Evolutionary conservation across 1,139 yeast genomes (phyloP), one percentile per base, ranked within the genome.

Genomic region (Kodamaea derodonti): DNA sequence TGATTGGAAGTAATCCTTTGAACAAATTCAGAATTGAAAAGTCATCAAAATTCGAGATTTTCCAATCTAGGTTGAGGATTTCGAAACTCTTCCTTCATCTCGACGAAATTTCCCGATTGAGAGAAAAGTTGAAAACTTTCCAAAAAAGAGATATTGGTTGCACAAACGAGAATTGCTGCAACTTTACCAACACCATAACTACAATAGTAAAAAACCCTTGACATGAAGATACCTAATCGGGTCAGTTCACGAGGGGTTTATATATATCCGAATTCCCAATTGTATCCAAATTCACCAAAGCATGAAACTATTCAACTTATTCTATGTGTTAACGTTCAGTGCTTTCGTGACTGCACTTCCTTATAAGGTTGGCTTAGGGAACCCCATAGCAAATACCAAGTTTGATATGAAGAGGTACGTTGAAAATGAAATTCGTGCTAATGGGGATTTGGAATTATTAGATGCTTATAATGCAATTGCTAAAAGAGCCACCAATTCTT

Each of bases 381-480:
- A 49, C 51, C 55, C 60, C 9, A 46, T 49, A 8, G 45, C 43
- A 13, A 49, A 48, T 15, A 23, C 51, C 20, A 36, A 42, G 24
- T 53, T 52, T 33, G 50, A 48, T 15, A 34, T 35, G 17, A 20
- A 27, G 11, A 16, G 25, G 27, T 27, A 22, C 15, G 9, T 25
- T 14, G 24, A 22, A 6, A 15, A 12, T 15, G 30, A 14, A 14
- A 16, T n/a, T 15, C 9, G 23, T 17, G 8, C 17, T 17, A 16
- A 16, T 14, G 20, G 25, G n/a, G 14, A 22, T 17, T 25, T 33
- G 16, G 30, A 33, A 20, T 9, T 33, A 11, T 16, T 30, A 20
- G 30, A 23, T 12, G 22, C 32, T 18, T 14, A 30, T 9, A 26
- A 30, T 3, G 30, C n/a, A 8, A 24, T 35, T 7, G 20, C 27